phyloP scores from a whole-genome alignment of 2,329 filamentous ascomycete genomes.

The Aspergillus persii region DNA sequence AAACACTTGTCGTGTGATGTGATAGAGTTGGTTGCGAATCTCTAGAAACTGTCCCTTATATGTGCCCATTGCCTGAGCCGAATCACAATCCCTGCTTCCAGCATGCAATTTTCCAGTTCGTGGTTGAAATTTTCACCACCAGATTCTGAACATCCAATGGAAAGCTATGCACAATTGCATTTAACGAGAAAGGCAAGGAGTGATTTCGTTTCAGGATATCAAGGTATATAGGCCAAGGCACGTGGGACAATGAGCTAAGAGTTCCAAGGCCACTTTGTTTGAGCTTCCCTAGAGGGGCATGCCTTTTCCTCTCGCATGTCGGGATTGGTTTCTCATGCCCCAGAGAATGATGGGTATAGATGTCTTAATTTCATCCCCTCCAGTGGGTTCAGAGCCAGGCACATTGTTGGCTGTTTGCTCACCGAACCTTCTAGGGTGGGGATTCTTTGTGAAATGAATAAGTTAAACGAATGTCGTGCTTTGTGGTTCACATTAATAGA shows the following conservation, averaged over 20 bases:
- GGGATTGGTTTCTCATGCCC: slow-evolving; percentile 45
- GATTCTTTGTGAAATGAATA: slow-evolving; percentile 10
- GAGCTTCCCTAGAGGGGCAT: slow-evolving; percentile 40
- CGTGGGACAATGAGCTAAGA: slow-evolving; percentile 8
- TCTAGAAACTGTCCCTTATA: not conserved
- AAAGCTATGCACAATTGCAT: not conserved
- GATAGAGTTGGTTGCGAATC: slow-evolving; percentile 13
- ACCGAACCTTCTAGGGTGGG: not conserved
- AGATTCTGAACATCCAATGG: not conserved
- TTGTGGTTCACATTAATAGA: slow-evolving; percentile 9
- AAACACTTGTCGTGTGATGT: slow-evolving; percentile 31
- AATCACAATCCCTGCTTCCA: not conserved
- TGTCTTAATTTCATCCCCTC: slow-evolving; percentile 1
- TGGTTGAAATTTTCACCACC: no score
- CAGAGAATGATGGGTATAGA: slow-evolving; percentile 9
- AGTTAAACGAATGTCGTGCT: slow-evolving; percentile 6
- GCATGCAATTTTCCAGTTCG: no score
- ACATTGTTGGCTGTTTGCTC: not conserved
- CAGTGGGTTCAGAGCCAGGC: not conserved
- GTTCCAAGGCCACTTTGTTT: slow-evolving; percentile 17
- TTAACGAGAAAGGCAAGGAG: not conserved
- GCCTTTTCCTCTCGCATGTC: slow-evolving; percentile 44
- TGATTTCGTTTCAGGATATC: not conserved
- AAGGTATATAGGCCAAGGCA: not conserved
- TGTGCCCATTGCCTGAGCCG: not conserved